Percentiles rank a stretch among this genome's conserved stretches.
phyloP scores from a whole-genome alignment of 2,329 filamentous ascomycete genomes.

The Aschersonia sp. region DNA sequence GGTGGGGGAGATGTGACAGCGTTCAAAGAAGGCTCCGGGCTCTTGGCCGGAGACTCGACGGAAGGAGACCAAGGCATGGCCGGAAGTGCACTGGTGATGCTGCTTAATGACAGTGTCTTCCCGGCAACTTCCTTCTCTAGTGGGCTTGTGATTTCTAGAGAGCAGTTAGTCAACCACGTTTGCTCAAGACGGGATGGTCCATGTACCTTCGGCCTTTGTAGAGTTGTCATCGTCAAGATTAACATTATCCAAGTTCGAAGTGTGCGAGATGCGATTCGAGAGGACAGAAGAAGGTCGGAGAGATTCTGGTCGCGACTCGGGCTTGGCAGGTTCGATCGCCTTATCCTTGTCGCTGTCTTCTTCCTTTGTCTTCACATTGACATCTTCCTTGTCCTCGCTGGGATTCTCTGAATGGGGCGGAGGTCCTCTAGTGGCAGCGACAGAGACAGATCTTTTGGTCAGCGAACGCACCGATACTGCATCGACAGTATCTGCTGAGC shows the following conservation, averaged over 20 bases:
- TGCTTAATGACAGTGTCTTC: conserved; percentile 49
- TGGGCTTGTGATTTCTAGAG: conserved; percentile 16
- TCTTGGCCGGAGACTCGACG: conserved; percentile 33
- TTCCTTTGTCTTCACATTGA: neutral
- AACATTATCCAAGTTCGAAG: conserved; percentile 42
- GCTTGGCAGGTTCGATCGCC: conserved; percentile 5
- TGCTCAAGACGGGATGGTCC: neutral
- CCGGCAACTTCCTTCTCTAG: conserved; percentile 25
- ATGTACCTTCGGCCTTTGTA: conserved; percentile 18
- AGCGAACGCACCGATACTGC: conserved; percentile 49
- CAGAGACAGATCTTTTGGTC: conserved; percentile 28
- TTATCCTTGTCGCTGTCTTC: conserved; percentile 6
- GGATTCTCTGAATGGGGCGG: conserved; percentile 1
- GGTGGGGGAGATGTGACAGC: conserved; percentile 17
- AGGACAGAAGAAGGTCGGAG: conserved; percentile 21
- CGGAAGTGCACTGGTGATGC: conserved; percentile 57
- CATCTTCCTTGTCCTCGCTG: too few relatives aligned
- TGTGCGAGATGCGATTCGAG: conserved; percentile 30
- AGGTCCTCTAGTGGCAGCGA: conserved; percentile 17
- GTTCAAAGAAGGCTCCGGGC: conserved; percentile 19
- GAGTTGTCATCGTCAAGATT: conserved; percentile 47
- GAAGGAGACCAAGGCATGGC: conserved; percentile 58
- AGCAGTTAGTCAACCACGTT: conserved; percentile 5
- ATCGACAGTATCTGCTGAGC: conserved; percentile 49
- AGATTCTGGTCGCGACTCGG: conserved; percentile 7